Evolutionary conservation across 495 filamentous ascomycete genomes (phyloP), one percentile per base, ranked within the genome.

Genomic region (Bacidia gigantensis): DNA sequence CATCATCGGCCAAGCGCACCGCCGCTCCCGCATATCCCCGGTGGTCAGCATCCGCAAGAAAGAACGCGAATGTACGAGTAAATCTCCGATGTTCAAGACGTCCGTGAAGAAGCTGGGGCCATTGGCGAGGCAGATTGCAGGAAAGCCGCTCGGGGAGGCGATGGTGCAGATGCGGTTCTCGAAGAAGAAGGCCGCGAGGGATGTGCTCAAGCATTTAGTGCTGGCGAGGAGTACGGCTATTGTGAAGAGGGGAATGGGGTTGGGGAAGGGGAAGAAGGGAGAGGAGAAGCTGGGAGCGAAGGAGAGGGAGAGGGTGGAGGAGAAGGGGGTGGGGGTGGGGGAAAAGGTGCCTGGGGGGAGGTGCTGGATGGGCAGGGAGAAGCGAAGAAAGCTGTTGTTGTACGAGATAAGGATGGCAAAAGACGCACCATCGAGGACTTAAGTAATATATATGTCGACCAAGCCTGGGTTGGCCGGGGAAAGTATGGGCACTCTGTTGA

Each of bases 111-210:
- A 97, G 72, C 74, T 98, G 46, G 80, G 79, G 2, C 76, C 80
- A 17, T 66, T 98, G 50, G 85, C 89, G 29, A 75, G 80, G 25
- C 92, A 96, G 71, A 92, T 98, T 61, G 71, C 77, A 0, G 92
- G 92, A 38, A 96, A 95, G 80, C 82, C 80, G 24, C 72, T 98
- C 58, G 87, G 86, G 40, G 90, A 98, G 26, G 92, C 92, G 12
- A 86, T 97, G 53, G 67, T 83, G 56, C 92, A 98, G 75, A 95
- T 98, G 90, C 79, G 82, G 32, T 95, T 89, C 68, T 87, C 81
- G 66, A 84, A 86, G 76, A 98, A 98, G 79, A 89, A 87, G 74
- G 86, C 80, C 46, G 87, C 92, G 11, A 72, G 74, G 62, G 86
- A 94, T 60, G 84, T 96, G 12, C 64, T 74, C 51, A 76, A 74